phyloP scores from a whole-genome alignment of 805 yeast genomes.

The Spathaspora arborariae region DNA sequence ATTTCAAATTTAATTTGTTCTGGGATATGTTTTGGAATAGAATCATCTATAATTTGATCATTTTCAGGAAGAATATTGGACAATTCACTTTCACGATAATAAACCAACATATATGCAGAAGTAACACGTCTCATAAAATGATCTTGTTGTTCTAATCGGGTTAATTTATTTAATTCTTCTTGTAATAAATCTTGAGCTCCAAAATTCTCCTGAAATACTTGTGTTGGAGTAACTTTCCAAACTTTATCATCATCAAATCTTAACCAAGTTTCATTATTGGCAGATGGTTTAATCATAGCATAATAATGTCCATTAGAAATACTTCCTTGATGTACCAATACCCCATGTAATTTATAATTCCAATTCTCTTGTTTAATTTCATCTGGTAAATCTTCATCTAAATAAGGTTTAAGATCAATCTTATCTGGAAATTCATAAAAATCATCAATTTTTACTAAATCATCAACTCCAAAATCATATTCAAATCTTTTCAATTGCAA shows the following conservation, averaged over 20 bases:
- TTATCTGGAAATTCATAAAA: slow-evolving; percentile 83
- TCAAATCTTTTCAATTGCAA: slow-evolving; percentile 92
- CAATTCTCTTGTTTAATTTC: slow-evolving; percentile 52
- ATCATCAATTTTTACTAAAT: slow-evolving; percentile 87
- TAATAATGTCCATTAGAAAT: slow-evolving; percentile 95
- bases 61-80: slow-evolving; percentile 58
- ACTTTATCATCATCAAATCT: slow-evolving; percentile 95
- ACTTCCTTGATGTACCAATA: slow-evolving; percentile 93
- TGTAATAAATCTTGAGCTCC: slow-evolving; percentile 68
- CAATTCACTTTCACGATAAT: slow-evolving; percentile 63
- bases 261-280: slow-evolving; percentile 66
- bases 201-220: slow-evolving; percentile 88
- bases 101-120: slow-evolving; percentile 96
- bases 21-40: slow-evolving; percentile 63
- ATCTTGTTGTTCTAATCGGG: slow-evolving; percentile 59
- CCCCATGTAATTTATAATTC: slow-evolving; percentile 86
- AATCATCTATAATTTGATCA: slow-evolving; percentile 36
- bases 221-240: slow-evolving; percentile 76
- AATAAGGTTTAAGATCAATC: slow-evolving; percentile 74
- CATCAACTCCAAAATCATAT: slow-evolving; percentile 86
- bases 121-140: slow-evolving; percentile 74
- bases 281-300: slow-evolving; percentile 82
- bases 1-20: slow-evolving; percentile 61
- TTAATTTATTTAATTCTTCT: slow-evolving; percentile 45
- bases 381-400: slow-evolving; percentile 53